A percentile compares a stretch with the other conserved stretches of the same genome.
These are phyloP conservation scores for Mortierella sp. DNA, from an alignment of 371 early-diverging fungal species.

Conservation along the genomic window DNA sequence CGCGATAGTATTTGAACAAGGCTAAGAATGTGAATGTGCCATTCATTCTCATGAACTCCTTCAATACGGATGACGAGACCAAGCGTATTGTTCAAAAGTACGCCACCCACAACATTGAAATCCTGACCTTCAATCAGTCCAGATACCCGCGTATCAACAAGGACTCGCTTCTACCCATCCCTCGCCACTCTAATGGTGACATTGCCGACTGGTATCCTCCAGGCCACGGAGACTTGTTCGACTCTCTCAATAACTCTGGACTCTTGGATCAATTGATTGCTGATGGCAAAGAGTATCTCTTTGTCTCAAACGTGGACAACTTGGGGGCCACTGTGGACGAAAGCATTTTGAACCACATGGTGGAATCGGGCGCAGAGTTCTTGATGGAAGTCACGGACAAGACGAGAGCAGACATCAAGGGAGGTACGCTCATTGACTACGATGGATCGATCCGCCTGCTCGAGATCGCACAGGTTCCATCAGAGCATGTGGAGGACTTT, in stretches of 20 bases:
- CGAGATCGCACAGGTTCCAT: slow-evolving; percentile 99
- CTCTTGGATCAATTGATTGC: slow-evolving; percentile 94
- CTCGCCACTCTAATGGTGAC: slow-evolving; percentile 69
- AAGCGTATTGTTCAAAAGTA: slow-evolving; percentile 97
- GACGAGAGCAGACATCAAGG: slow-evolving; percentile 99
- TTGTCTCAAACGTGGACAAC: slow-evolving; percentile 99
- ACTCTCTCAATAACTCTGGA: slow-evolving; percentile 94
- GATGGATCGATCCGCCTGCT: slow-evolving; percentile 94
- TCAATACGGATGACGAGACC: slow-evolving; percentile 99
- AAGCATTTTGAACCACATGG: slow-evolving; percentile 93
- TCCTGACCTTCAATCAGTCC: slow-evolving; percentile 98
- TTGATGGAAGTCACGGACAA: slow-evolving; percentile 99
- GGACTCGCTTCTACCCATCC: slow-evolving; percentile 93
- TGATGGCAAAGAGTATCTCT: slow-evolving; percentile 99
- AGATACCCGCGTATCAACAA: slow-evolving; percentile 96
- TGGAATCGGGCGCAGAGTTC: slow-evolving; percentile 92
- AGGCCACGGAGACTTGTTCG: slow-evolving; percentile 99
- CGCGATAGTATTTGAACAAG: slow-evolving; percentile 89
- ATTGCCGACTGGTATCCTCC: slow-evolving; percentile 90
- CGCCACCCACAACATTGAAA: slow-evolving; percentile 86
- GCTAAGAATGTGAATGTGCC: slow-evolving; percentile 93
- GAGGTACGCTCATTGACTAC: slow-evolving; percentile 99
- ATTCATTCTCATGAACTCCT: slow-evolving; percentile 99
- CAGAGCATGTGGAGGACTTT: slow-evolving; percentile 97
- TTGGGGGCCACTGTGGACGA: slow-evolving; percentile 99